A percentile compares a stretch with the other conserved stretches of the same genome.
Evolutionary conservation across 75 land plant genomes (phyloP).

Genomic region (Adiantum capillusveneris): DNA sequence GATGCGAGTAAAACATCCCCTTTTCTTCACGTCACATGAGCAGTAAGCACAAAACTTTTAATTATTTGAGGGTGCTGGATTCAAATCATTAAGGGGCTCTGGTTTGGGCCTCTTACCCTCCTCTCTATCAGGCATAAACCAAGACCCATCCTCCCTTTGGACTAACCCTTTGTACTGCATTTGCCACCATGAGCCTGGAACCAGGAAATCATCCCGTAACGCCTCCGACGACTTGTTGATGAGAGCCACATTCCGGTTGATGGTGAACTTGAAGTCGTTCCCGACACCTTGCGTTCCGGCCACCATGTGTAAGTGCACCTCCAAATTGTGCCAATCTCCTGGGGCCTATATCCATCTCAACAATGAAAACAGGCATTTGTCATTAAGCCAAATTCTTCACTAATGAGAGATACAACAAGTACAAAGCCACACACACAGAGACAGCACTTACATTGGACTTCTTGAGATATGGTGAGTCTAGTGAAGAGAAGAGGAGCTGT

Average conservation of each 20-base stretch:
- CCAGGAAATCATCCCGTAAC: slow-evolving; percentile 38
- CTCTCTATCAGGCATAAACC: slow-evolving; percentile 32
- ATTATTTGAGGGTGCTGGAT: too few species aligned
- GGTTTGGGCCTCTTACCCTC: slow-evolving; percentile 47
- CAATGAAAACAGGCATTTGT: neutral
- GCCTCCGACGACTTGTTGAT: slow-evolving; percentile 60
- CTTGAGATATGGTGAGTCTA: slow-evolving; percentile 51
- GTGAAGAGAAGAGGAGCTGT: slow-evolving; percentile 43
- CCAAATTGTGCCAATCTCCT: slow-evolving; percentile 42
- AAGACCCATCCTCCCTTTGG: slow-evolving; percentile 37
- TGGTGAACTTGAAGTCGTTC: slow-evolving; percentile 11
- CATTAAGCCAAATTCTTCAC: neutral
- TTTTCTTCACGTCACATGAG: too few species aligned
- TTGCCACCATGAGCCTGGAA: slow-evolving; percentile 75
- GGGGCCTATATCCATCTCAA: neutral
- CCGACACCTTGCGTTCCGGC: slow-evolving; percentile 51
- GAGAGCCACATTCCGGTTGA: slow-evolving; percentile 45
- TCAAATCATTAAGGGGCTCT: slow-evolving; percentile 6
- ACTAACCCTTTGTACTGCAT: slow-evolving; percentile 74
- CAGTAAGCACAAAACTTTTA: too few species aligned
- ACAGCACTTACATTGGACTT: slow-evolving; percentile 12
- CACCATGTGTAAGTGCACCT: slow-evolving; percentile 54
- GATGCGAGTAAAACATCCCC: too few species aligned
- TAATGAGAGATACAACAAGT: neutral
- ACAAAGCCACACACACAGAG: neutral